Conservation (phyloP, 139 green algal genomes). For the Pseudopediastrum boryanum region DNA sequence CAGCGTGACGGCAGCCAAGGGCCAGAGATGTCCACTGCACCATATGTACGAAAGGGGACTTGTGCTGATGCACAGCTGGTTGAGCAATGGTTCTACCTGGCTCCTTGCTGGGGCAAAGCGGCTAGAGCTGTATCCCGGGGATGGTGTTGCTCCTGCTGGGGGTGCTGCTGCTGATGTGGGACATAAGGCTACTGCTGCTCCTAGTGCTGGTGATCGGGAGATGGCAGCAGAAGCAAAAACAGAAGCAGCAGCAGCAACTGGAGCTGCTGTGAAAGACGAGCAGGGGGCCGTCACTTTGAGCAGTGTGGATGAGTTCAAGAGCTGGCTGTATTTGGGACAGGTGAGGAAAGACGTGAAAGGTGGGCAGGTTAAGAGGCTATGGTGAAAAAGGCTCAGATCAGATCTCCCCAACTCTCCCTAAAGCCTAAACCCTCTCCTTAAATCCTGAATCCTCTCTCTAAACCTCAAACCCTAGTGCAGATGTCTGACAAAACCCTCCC, state of each 20-base stretch:
- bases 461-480: not conserved
- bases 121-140: not conserved
- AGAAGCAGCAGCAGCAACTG: no score
- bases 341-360: no score
- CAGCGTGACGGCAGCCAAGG: not conserved
- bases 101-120: slow-evolving; percentile 1
- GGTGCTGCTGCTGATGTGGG: not conserved
- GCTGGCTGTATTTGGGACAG: no score
- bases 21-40: not conserved
- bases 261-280: no score
- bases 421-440: not conserved
- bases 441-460: not conserved
- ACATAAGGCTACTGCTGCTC: no score
- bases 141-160: not conserved
- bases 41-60: not conserved
- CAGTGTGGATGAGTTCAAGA: no score
- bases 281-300: no score
- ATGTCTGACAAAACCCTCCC: not conserved
- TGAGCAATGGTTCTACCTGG: not conserved
- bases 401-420: not conserved
- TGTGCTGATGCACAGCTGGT: not conserved
- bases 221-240: no score
- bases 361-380: not conserved
- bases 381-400: no score
- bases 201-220: no score